Conservation (phyloP, 495 filamentous ascomycete species). For the Trichocladium antarcticum region DNA sequence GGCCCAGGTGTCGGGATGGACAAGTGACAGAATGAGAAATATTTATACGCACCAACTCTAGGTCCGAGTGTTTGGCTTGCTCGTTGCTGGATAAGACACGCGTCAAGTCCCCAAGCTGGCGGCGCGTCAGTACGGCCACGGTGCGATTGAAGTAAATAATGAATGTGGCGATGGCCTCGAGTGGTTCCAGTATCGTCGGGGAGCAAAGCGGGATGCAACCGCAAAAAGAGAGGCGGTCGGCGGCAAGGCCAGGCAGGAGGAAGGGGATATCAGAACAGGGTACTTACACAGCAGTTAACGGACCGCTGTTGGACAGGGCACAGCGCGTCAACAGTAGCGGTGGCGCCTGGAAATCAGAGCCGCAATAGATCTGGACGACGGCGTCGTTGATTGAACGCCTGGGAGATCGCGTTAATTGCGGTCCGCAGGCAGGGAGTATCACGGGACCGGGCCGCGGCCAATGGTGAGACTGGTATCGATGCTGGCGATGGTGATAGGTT, state of each 20-base stretch:
- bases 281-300: constrained; percentile 20
- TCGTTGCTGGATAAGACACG: neutral
- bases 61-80: neutral
- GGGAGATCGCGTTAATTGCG: constrained; percentile 30
- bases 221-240: constrained; percentile 6
- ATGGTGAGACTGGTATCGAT: constrained; percentile 29
- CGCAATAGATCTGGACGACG: constrained; percentile 14
- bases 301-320: constrained; percentile 7
- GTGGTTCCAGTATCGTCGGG: too few relatives aligned
- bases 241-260: too few relatives aligned
- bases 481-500: constrained; percentile 38
- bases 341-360: constrained; percentile 9
- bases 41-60: constrained; percentile 18
- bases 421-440: constrained; percentile 40
- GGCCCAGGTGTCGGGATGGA: too few relatives aligned
- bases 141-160: neutral
- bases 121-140: constrained; percentile 1
- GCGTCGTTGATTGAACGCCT: constrained; percentile 30
- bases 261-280: too few relatives aligned
- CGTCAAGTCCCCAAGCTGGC: neutral
- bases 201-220: too few relatives aligned
- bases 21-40: constrained; percentile 9
- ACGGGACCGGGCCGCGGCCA: constrained; percentile 39
- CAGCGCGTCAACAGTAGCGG: constrained; percentile 5
- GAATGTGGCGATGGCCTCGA: neutral